These are phyloP conservation scores for Epichloe hybrida DNA, from an alignment of 2,329 filamentous ascomycete genomes.

Conservation along the genomic window DNA sequence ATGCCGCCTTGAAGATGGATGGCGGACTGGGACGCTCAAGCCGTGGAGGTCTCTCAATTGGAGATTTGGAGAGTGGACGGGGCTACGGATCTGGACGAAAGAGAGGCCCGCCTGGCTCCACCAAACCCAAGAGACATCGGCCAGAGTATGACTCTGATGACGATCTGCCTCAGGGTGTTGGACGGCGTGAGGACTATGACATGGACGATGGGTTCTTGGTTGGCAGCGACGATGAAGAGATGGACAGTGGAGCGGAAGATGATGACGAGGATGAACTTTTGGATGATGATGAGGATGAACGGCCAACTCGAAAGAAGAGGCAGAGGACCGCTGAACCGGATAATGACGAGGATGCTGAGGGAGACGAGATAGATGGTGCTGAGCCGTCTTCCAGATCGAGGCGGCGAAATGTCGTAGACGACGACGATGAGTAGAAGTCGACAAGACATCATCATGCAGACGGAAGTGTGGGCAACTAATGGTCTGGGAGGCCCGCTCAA, in stretches of 20 bases:
- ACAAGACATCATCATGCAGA: background rate
- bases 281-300: slow-evolving; percentile 40
- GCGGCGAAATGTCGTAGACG: slow-evolving; percentile 43
- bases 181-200: slow-evolving; percentile 62
- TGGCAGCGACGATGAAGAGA: slow-evolving; percentile 57
- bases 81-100: slow-evolving; percentile 38
- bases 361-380: slow-evolving; percentile 35
- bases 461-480: background rate
- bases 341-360: slow-evolving; percentile 38
- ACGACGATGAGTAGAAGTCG: slow-evolving; percentile 20
- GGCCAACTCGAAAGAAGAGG: slow-evolving; percentile 32
- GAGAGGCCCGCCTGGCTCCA: slow-evolving; percentile 34
- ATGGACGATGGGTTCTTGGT: slow-evolving; percentile 70
- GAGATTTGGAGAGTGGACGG: slow-evolving; percentile 52
- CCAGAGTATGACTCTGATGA: slow-evolving; percentile 68
- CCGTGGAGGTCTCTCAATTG: slow-evolving; percentile 48
- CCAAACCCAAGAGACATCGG: slow-evolving; percentile 38
- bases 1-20: slow-evolving; percentile 49
- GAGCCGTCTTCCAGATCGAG: slow-evolving; percentile 32
- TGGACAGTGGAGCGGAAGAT: slow-evolving; percentile 48
- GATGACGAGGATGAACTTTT: slow-evolving; percentile 48
- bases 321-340: slow-evolving; percentile 37
- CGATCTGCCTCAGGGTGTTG: slow-evolving; percentile 47
- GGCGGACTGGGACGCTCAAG: slow-evolving; percentile 39
- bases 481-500: background rate